Conservation (phyloP, 495 filamentous ascomycete species). For the Hypoxylon lienhwacheense region DNA sequence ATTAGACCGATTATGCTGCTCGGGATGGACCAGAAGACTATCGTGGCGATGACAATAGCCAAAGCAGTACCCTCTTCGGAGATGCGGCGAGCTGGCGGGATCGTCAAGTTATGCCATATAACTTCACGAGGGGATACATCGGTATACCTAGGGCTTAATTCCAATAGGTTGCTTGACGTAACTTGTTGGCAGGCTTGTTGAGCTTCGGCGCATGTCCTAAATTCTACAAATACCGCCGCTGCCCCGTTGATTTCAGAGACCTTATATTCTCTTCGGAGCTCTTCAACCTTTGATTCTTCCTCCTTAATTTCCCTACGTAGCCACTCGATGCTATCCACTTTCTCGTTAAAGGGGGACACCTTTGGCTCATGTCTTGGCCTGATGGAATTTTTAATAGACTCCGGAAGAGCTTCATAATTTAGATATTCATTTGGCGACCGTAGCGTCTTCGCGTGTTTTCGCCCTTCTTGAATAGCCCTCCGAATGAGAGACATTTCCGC, state of each 20-base stretch:
- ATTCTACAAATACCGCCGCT: conserved; percentile 73
- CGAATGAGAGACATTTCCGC: conserved; percentile 68
- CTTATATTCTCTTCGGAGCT: conserved; percentile 63
- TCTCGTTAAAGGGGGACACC: conserved; percentile 54
- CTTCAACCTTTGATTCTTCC: conserved; percentile 72
- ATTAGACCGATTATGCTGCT: conserved; percentile 75
- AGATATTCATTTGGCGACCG: conserved; percentile 54
- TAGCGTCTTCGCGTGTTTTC: conserved; percentile 47
- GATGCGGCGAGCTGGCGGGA: conserved; percentile 79
- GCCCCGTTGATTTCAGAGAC: conserved; percentile 59
- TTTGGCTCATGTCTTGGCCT: conserved; percentile 55
- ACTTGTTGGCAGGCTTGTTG: conserved; percentile 82
- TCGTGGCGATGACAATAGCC: conserved; percentile 64
- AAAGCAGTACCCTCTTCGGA: conserved; percentile 66
- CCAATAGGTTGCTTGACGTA: conserved; percentile 75
- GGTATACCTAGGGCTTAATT: conserved; percentile 83
- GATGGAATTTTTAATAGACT: conserved; percentile 55
- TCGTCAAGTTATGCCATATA: conserved; percentile 79
- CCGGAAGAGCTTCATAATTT: conserved; percentile 51
- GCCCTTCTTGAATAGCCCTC: conserved; percentile 60
- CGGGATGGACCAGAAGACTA: conserved; percentile 91
- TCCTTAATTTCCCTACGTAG: conserved; percentile 72
- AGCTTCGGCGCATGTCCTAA: conserved; percentile 71
- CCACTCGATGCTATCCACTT: conserved; percentile 87
- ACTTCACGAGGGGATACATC: conserved; percentile 77